Base-by-base conservation (phyloP, 768 basidiomycete species). In the Boletus rubescentipes region DNA sequence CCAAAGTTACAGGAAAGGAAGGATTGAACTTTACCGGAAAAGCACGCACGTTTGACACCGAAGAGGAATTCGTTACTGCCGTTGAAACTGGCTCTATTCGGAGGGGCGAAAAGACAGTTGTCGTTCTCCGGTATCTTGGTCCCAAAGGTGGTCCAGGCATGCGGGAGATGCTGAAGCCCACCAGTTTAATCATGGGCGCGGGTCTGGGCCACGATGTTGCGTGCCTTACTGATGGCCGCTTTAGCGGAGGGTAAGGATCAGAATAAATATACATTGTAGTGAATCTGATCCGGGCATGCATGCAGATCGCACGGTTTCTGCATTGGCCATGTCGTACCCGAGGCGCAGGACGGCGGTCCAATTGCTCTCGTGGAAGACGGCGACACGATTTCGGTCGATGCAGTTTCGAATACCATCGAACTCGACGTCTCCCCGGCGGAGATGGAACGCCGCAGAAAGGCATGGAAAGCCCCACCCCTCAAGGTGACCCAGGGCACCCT, bases 91-190 rank as follows among this genome's bases (percentile, higher is more conserved):
- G 90, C 37, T 84, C 85, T 20, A 90, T 98, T 76, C 91, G 91
- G 71, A 86, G 89, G 72, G 94, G 93, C 8, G 94, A 97, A 75
- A 99, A 98, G 81, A 95, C 93, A 2, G 96, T 97, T 16, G 91
- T 89, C 51, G 90, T 99, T 51, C 77, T 99, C 67, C 81, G 97
- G 44, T 98, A 99, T 70, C 85, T 99, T 60, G 97, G 97, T 44
- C 96, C 96, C 29, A 89, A 93, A 75, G 96, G 96, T 57, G 97
- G 96, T 54, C 96, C 96, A 32, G 93, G 94, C 58, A 99, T 99
- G 96, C 96, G 94, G 46, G 97, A 99, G 77, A 99, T 99, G 97
- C 80, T 98, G 54, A 98, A 98, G 70, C 95, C 95, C 23, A 98
- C 96, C 31, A 92, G 91, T 76, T 70, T 98, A 66, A 94, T 99